Conservation (phyloP, 2,329 filamentous ascomycete species). For the Fusarium cicatricum region DNA sequence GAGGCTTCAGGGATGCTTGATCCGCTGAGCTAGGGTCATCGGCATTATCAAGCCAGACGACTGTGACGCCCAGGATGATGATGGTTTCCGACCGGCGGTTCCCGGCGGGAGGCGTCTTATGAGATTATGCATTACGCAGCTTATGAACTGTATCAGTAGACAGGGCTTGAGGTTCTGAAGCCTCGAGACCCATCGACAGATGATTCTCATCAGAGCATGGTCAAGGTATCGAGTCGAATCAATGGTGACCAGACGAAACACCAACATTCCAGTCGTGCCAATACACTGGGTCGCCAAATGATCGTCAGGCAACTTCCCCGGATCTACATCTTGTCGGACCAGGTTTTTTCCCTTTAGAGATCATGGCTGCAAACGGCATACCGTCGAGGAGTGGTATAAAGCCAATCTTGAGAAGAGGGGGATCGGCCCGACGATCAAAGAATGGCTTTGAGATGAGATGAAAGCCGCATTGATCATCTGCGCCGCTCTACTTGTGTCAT, state of each 20-base stretch:
- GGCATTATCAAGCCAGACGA: constrained; percentile 11
- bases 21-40: constrained; percentile 34
- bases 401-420: not conserved
- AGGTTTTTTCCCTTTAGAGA: not conserved
- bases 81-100: too few relatives aligned
- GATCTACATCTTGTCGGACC: constrained; percentile 5
- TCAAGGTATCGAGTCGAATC: not conserved
- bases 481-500: too few relatives aligned
- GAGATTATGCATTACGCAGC: constrained; percentile 22
- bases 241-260: not conserved
- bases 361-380: not conserved
- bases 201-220: not conserved
- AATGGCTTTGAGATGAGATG: not conserved
- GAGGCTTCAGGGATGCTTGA: constrained; percentile 56
- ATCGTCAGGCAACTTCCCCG: constrained; percentile 3
- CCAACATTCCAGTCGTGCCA: not conserved
- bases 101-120: not conserved
- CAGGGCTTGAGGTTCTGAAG: constrained; percentile 2
- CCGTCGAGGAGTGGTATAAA: not conserved
- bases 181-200: not conserved
- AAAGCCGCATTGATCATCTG: not conserved
- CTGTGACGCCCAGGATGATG: constrained; percentile 5
- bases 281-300: not conserved
- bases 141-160: constrained; percentile 20
- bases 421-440: constrained; percentile 23